These are phyloP conservation scores for Dalbergia cochinchinensis DNA, from an alignment of 306 rosid species.

Conservation along the genomic window DNA sequence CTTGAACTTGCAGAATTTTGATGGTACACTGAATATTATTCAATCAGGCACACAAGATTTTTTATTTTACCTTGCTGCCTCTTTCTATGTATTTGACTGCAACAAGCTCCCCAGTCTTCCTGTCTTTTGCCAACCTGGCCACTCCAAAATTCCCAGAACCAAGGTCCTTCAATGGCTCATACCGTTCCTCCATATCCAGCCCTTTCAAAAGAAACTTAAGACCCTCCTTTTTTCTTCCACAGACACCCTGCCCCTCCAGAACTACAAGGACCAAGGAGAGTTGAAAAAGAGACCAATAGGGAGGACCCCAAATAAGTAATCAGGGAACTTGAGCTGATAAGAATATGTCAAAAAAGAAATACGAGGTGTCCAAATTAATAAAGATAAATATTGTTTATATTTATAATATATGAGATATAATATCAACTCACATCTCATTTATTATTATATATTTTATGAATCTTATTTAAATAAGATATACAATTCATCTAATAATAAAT, in stretches of 20 bases:
- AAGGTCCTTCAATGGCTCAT: conserved; percentile 91
- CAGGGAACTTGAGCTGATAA: not conserved
- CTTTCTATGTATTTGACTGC: conserved; percentile 98
- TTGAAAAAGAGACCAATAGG: not conserved
- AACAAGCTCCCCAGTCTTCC: conserved; percentile 83
- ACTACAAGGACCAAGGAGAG: conserved; percentile 1
- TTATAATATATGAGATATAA: too few species aligned
- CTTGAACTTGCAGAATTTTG: not conserved
- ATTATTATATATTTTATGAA: too few species aligned
- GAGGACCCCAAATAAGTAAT: conserved; percentile 31
- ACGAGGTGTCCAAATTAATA: conserved; percentile 19
- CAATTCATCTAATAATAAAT: too few species aligned
- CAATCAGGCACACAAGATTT: too few species aligned
- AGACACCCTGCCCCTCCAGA: not conserved
- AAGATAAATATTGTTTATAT: too few species aligned
- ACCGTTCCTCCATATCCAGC: conserved; percentile 84
- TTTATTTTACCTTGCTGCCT: conserved; percentile 81
- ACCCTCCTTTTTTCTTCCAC: not conserved
- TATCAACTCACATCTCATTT: too few species aligned
- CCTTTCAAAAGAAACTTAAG: conserved; percentile 29
- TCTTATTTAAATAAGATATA: too few species aligned
- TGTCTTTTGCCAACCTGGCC: conserved; percentile 92
- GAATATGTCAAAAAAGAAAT: conserved; percentile 1
- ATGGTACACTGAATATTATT: too few species aligned
- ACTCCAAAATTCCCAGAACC: conserved; percentile 97